A percentile compares a stretch with the other conserved stretches of the same genome.
These are phyloP conservation scores for Cryptococcus jaspeensis DNA, from an alignment of 1,284 basidiomycete species.

Conservation along the genomic window DNA sequence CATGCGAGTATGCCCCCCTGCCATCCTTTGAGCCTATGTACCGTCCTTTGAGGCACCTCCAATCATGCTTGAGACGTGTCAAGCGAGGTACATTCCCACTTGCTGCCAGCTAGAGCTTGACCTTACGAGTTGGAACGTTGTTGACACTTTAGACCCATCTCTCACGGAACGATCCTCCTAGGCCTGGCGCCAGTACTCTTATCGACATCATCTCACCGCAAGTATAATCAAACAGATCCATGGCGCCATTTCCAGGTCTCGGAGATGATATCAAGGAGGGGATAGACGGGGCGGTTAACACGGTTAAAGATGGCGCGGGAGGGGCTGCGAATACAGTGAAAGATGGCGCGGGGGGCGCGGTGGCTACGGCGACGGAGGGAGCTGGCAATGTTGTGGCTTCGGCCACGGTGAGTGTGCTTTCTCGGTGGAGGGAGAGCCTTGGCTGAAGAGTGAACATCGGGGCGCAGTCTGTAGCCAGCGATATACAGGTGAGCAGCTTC, in stretches of 20 bases:
- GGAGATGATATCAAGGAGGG: background rate
- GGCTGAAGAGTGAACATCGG: background rate
- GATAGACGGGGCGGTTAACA: background rate
- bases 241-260: slow-evolving; percentile 4
- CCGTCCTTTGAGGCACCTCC: background rate
- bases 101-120: too few relatives aligned
- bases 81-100: too few relatives aligned
- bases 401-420: too few relatives aligned
- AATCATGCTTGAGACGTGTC: background rate
- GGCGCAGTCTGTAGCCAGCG: too few relatives aligned
- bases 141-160: too few relatives aligned
- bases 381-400: background rate
- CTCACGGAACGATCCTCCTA: too few relatives aligned
- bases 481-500: background rate
- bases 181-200: too few relatives aligned
- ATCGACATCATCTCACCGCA: too few relatives aligned
- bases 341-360: slow-evolving; percentile 3
- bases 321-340: slow-evolving; percentile 6
- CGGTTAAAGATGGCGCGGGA: slow-evolving; percentile 4
- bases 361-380: slow-evolving; percentile 2
- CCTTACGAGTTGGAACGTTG: too few relatives aligned
- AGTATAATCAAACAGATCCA: background rate
- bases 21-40: background rate
- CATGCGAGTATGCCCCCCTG: background rate
- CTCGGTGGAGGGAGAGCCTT: background rate